These are phyloP conservation scores for Cymodocea nodosa DNA, from an alignment of 116 monocot species.

Conservation along the genomic window DNA sequence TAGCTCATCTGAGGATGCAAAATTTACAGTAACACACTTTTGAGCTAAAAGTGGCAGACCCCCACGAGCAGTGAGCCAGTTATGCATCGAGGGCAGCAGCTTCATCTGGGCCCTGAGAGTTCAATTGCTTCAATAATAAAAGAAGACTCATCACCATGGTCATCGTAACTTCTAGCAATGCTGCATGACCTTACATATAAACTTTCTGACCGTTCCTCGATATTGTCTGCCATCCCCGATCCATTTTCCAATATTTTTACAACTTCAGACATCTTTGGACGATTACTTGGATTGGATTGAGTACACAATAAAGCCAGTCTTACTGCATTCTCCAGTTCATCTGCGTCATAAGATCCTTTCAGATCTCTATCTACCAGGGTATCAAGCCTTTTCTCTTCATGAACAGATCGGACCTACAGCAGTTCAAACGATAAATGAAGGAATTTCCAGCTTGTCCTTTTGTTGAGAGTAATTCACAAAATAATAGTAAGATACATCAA, in stretches of 20 bases:
- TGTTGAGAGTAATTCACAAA: not conserved
- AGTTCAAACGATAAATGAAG: not conserved
- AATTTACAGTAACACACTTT: too few species aligned
- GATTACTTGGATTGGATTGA: conserved; percentile 42
- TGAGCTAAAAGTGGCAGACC: too few species aligned
- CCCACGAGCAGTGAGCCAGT: too few species aligned
- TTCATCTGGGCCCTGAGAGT: conserved; percentile 81
- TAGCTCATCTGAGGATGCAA: too few species aligned
- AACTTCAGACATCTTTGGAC: conserved; percentile 82
- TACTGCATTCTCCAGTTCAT: conserved; percentile 59
- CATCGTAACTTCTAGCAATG: conserved; percentile 40
- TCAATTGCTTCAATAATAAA: conserved; percentile 81
- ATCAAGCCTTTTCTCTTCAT: conserved; percentile 49
- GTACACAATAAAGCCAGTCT: conserved; percentile 61
- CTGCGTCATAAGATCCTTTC: conserved; percentile 25
- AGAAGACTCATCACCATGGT: conserved; percentile 56
- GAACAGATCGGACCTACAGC: conserved; percentile 48
- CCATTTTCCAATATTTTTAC: conserved; percentile 48
- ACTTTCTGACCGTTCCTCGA: conserved; percentile 24
- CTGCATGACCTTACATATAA: conserved; percentile 25
- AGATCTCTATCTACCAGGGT: conserved; percentile 54
- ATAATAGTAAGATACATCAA: too few species aligned
- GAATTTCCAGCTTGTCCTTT: not conserved
- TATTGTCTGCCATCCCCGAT: conserved; percentile 16
- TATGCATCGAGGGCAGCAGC: too few species aligned